phyloP scores from a whole-genome alignment of 352 stramenopile species.

The Peronospora destructor region DNA sequence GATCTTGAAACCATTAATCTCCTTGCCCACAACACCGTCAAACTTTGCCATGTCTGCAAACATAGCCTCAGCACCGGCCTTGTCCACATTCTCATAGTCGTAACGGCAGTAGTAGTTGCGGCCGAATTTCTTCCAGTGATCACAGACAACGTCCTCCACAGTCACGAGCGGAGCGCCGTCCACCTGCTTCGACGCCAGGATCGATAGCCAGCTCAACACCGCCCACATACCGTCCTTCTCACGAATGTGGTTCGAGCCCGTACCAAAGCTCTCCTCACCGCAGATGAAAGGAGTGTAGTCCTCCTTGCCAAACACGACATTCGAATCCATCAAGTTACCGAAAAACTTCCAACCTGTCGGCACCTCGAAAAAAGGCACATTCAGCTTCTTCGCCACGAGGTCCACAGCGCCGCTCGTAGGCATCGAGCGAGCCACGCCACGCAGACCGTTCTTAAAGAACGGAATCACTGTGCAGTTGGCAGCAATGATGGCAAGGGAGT shows the following conservation, averaged over 20 bases:
- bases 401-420: conserved; percentile 96
- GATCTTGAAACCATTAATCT: conserved; percentile 73
- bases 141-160: conserved; percentile 94
- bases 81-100: conserved; percentile 98
- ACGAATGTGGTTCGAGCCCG: conserved; percentile 97
- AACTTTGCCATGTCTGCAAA: conserved; percentile 73
- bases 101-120: conserved; percentile 99
- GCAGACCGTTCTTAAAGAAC: conserved; percentile 93
- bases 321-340: conserved; percentile 98
- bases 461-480: conserved; percentile 95
- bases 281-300: conserved; percentile 99
- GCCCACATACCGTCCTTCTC: conserved; percentile 99
- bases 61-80: conserved; percentile 68
- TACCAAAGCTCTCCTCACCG: conserved; percentile 98
- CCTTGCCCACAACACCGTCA: conserved; percentile 53
- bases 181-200: conserved; percentile 89
- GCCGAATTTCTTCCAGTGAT: conserved; percentile 96
- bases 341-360: conserved; percentile 99
- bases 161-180: conserved; percentile 87
- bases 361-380: conserved; percentile 94
- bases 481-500: conserved; percentile 97
- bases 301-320: conserved; percentile 91
- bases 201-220: conserved; percentile 97
- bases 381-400: conserved; percentile 92
- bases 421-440: conserved; percentile 96